These are phyloP conservation scores for Phytopythium cucurbitacearum DNA, from an alignment of 352 stramenopile species.

Conservation along the genomic window DNA sequence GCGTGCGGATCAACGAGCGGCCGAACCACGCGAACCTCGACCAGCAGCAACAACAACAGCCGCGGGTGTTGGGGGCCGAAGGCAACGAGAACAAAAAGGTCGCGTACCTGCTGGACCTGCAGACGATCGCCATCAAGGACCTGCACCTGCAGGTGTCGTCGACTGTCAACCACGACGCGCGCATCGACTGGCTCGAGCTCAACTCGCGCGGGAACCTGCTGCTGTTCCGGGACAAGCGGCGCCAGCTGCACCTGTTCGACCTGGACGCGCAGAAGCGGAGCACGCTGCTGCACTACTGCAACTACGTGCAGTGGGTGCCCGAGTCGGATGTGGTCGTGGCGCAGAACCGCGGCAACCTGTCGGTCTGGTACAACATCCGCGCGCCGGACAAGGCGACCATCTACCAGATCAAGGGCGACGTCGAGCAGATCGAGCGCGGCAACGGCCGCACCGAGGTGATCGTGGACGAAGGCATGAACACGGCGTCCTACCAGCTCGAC, in stretches of 20 bases:
- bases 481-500: slow-evolving; percentile 90
- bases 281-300: slow-evolving; percentile 93
- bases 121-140: slow-evolving; percentile 91
- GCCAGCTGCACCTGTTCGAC: slow-evolving; percentile 91
- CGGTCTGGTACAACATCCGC: slow-evolving; percentile 96
- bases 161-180: slow-evolving; percentile 89
- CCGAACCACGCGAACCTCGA: slow-evolving; percentile 17
- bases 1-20: slow-evolving; percentile 91
- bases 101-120: slow-evolving; percentile 90
- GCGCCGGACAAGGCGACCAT: slow-evolving; percentile 92
- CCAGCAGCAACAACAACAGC: slow-evolving; percentile 3
- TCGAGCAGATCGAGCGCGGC: slow-evolving; percentile 92
- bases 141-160: slow-evolving; percentile 71
- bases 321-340: slow-evolving; percentile 94
- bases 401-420: slow-evolving; percentile 93
- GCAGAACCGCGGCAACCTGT: slow-evolving; percentile 89
- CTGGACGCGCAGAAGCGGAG: slow-evolving; percentile 80
- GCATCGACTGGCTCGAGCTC: slow-evolving; percentile 94
- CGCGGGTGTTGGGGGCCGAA: slow-evolving; percentile 20
- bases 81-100: slow-evolving; percentile 88
- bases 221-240: slow-evolving; percentile 91
- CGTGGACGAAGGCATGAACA: slow-evolving; percentile 93
- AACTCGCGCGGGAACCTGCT: slow-evolving; percentile 89
- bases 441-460: slow-evolving; percentile 94
- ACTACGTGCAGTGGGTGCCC: slow-evolving; percentile 96